Evolutionary conservation across 1,284 basidiomycete genomes (phyloP), one percentile per base, ranked within the genome.

Genomic region (Entoloma clypeatum): DNA sequence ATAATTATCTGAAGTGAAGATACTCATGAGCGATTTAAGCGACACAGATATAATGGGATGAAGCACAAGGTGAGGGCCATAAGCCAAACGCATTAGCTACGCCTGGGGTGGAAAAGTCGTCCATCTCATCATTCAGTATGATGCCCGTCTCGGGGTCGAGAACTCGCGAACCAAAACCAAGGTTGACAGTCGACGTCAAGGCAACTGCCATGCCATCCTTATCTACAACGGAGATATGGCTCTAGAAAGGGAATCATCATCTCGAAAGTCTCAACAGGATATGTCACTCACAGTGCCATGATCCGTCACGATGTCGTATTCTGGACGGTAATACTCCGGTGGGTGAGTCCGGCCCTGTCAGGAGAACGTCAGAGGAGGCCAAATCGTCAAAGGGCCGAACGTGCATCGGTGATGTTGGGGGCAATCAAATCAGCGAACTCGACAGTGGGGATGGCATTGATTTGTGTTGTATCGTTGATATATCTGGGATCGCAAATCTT

Each of bases 41-140:
- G 19, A 16, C 16, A 31, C 19, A 9, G 23, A 28, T 45, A 14
- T 43, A 37, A 32, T 7, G 16, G 14, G 26, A 28, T 10, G 17
- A 19, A 37, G 31, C 44, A 86, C 86, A 91, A 6, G 92, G 92
- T 13, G 86, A 90, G 3, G 92, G 85, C 64, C 72, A 80, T 14
- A 97, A 68, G 2, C 91, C 93, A 57, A 92, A 94, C 1, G 72
- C 78, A 52, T 96, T 93, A 5, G 89, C 75, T 13, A 64, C 62
- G 3, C 87, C 91, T 0, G 91, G 92, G 1, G 74, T 83, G 6
- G 89, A 85, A 60, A 94, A 94, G 61, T 96, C 92, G 52, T 92
- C 89, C 84, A 88, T 87, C 74, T 95, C 90, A 57, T 97, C 82
- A 57, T 97, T 96, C 32, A 97, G 64, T 39, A 97, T 78, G 19